Base-by-base conservation (phyloP, 2,329 filamentous ascomycete genomes). In the Orbilia quercus region DNA sequence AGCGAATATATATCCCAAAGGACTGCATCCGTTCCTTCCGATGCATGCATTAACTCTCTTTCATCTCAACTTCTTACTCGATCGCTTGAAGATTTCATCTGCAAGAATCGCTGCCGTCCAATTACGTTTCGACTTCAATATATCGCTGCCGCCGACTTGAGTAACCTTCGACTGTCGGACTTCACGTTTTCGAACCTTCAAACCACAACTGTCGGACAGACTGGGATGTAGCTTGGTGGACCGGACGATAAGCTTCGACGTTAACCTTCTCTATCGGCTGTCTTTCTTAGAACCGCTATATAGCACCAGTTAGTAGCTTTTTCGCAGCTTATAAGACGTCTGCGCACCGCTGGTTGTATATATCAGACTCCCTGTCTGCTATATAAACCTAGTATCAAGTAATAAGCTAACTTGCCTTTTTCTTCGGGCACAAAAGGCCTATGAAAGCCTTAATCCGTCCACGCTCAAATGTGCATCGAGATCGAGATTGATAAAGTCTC, bases 401-500 rank as follows among this genome's bases (percentile, higher is more conserved):
- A 16, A n/a, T n/a, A 31, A 31, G 9, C 50, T 54, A 40, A 54
- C 50, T n/a, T n/a, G n/a, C 25, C 22, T 55, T 48, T 7, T 34
- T 18, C 36, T n/a, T 34, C n/a, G n/a, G n/a, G n/a, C n/a, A n/a
- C 12, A 38, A 14, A 58, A 54, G 55, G 47, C 55, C 48, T 55
- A 65, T 73, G 60, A 73, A 47, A 54, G 11, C 55, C 38, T 18
- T 23, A 38, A 22, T 31, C 28, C 18, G 20, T 59, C 18, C 48
- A 47, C 14, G n/a, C 16, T 60, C 55, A 60, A 62, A 73, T 73
- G 69, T 73, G 69, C 55, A 60, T 73, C 48, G 69, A 73, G 60
- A 66, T 73, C 48, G 69, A 73, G 50, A 66, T 73, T 42, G 69
- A 73, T 51, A 73, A 73, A 73, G 69, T 66, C 54, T 66, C 69